These are phyloP conservation scores for Hirsutella rhossiliensis DNA, from an alignment of 2,329 filamentous ascomycete genomes.

Conservation along the genomic window DNA sequence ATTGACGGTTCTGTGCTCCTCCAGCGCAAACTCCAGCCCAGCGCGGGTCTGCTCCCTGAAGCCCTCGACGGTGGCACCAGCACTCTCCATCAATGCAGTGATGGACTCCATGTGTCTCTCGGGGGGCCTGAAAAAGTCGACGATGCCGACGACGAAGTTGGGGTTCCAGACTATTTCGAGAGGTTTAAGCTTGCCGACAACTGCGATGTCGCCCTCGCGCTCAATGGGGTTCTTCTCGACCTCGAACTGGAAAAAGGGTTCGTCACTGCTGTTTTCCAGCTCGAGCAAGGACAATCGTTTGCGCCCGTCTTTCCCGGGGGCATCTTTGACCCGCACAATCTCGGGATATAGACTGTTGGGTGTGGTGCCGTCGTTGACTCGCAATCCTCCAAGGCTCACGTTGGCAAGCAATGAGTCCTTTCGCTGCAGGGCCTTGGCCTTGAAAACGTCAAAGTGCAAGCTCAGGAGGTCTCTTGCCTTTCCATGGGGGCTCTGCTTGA, in stretches of 20 bases:
- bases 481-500: conserved; percentile 57
- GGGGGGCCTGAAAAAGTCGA: conserved; percentile 91
- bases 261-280: conserved; percentile 38
- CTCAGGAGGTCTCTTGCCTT: conserved; percentile 71
- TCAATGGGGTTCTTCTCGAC: conserved; percentile 94
- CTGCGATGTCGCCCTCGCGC: conserved; percentile 77
- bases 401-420: conserved; percentile 86
- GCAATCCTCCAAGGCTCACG: conserved; percentile 80
- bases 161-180: conserved; percentile 98
- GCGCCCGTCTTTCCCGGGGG: conserved; percentile 37
- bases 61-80: conserved; percentile 89
- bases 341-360: conserved; percentile 84
- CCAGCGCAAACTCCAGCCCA: conserved; percentile 87
- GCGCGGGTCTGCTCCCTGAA: conserved; percentile 91
- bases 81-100: conserved; percentile 85
- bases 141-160: conserved; percentile 78
- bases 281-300: conserved; percentile 41
- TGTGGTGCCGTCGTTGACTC: conserved; percentile 93
- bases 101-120: conserved; percentile 99
- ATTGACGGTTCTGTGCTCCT: conserved; percentile 97
- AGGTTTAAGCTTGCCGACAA: conserved; percentile 85
- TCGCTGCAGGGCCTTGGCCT: conserved; percentile 76
- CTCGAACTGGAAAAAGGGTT: conserved; percentile 84
- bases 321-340: conserved; percentile 91
- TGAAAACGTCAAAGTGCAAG: conserved; percentile 89